phyloP scores from a whole-genome alignment of 2,329 filamentous ascomycete species.

The Neoarthrinium moseri region DNA sequence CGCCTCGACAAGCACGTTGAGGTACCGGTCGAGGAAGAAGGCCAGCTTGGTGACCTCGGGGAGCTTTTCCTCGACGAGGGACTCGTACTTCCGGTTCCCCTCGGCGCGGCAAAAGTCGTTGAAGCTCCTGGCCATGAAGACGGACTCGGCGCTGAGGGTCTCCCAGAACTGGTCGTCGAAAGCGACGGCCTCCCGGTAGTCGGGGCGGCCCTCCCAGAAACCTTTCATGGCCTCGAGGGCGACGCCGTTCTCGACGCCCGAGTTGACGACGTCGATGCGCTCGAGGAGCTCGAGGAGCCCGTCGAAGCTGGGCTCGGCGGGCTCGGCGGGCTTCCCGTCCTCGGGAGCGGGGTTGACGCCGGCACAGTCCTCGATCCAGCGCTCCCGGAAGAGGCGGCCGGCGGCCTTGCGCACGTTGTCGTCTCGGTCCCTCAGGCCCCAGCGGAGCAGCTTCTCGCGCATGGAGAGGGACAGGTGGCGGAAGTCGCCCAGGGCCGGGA shows the following conservation, averaged over 20 bases:
- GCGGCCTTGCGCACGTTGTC: constrained; percentile 92
- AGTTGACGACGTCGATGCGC: constrained; percentile 89
- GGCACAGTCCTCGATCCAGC: constrained; percentile 97
- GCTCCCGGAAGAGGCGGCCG: constrained; percentile 83
- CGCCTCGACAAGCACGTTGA: constrained; percentile 65
- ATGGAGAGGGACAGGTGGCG: constrained; percentile 89
- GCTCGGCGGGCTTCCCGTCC: constrained; percentile 52
- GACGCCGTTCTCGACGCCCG: constrained; percentile 84
- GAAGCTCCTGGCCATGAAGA: constrained; percentile 88
- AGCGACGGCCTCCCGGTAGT: constrained; percentile 70
- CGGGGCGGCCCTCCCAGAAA: constrained; percentile 91
- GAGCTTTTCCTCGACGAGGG: constrained; percentile 84
- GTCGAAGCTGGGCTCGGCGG: constrained; percentile 70
- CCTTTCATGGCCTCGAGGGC: constrained; percentile 91
- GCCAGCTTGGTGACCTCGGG: constrained; percentile 91
- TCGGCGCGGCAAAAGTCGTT: constrained; percentile 86
- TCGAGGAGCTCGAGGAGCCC: constrained; percentile 88
- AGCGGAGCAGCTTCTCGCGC: constrained; percentile 91
- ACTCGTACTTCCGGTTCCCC: constrained; percentile 71
- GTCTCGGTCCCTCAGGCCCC: constrained; percentile 91
- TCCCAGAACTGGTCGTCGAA: constrained; percentile 80
- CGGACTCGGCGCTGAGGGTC: constrained; percentile 77
- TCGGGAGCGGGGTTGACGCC: constrained; percentile 61
- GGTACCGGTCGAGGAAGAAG: constrained; percentile 80
- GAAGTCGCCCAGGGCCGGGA: constrained; percentile 91